A percentile compares a stretch with the other conserved stretches of the same genome.
Conservation (phyloP, 805 yeast species). For the Ogataea ramenticola region DNA sequence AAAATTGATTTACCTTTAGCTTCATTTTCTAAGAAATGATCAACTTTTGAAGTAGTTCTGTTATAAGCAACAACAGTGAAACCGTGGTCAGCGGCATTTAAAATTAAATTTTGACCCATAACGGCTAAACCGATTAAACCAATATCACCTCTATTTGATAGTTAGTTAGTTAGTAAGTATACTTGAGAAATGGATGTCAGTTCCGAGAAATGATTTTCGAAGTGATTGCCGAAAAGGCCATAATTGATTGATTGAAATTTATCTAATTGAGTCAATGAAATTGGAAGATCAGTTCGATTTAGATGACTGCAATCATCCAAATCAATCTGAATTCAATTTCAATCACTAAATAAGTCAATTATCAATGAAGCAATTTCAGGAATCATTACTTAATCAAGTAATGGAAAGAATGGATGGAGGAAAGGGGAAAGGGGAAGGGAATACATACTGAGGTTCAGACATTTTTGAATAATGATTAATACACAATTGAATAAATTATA, state of each 20-base stretch:
- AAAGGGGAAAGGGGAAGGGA: background rate
- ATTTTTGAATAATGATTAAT: constrained; percentile 1
- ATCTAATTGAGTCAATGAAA: too few species aligned
- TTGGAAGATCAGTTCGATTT: too few species aligned
- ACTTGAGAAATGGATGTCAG: too few species aligned
- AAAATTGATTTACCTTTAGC: constrained; percentile 96
- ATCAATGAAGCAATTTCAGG: too few species aligned
- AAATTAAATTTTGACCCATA: constrained; percentile 97
- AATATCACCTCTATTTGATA: constrained; percentile 92
- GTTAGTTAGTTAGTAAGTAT: background rate
- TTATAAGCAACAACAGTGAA: constrained; percentile 97
- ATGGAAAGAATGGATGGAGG: background rate
- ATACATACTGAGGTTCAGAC: constrained; percentile 8
- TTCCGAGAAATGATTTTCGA: too few species aligned
- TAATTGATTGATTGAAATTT: too few species aligned
- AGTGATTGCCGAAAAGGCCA: too few species aligned
- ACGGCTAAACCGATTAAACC: constrained; percentile 99
- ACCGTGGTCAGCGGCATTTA: constrained; percentile 98
- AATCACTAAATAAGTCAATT: too few species aligned
- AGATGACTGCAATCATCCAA: too few species aligned
- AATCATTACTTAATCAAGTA: too few species aligned
- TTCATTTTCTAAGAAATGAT: constrained; percentile 85
- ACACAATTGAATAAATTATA: background rate
- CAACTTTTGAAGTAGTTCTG: constrained; percentile 96
- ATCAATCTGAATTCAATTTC: too few species aligned